These are phyloP conservation scores for Populus hybrid DNA, from an alignment of 441 rosid genomes.

Conservation along the genomic window DNA sequence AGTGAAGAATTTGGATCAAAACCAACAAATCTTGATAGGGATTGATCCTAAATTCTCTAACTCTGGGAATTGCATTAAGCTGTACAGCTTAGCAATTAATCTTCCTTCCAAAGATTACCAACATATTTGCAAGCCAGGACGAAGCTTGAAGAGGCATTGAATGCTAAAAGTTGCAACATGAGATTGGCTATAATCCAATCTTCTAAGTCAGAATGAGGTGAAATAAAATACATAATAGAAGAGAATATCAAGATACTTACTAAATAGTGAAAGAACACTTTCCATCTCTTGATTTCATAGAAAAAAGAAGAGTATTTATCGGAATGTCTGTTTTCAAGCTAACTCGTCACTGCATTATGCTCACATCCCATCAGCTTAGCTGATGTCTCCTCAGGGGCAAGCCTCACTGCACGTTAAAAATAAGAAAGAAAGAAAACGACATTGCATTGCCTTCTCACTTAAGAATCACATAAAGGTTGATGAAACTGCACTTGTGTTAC, in stretches of 20 bases:
- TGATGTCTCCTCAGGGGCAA: slow-evolving; percentile 82
- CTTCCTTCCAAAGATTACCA: background rate
- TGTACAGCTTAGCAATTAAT: background rate
- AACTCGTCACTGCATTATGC: slow-evolving; percentile 86
- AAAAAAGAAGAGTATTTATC: slow-evolving; percentile 35
- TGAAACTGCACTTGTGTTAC: background rate
- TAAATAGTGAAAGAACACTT: background rate
- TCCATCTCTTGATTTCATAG: background rate
- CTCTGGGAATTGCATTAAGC: slow-evolving; percentile 1
- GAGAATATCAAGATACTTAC: background rate
- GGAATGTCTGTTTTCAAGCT: slow-evolving; percentile 81
- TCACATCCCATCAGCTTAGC: slow-evolving; percentile 62
- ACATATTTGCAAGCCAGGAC: background rate
- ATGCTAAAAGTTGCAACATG: slow-evolving; percentile 9
- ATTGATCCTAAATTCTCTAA: background rate
- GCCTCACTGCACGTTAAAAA: slow-evolving; percentile 73
- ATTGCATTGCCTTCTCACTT: background rate
- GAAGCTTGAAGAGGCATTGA: slow-evolving; percentile 16
- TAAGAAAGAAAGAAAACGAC: background rate
- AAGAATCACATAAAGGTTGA: background rate
- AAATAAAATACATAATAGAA: too few species aligned
- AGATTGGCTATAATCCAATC: background rate
- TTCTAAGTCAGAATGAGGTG: background rate
- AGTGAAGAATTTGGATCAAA: background rate
- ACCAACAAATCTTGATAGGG: background rate